Percentiles rank a stretch among this genome's conserved stretches.
These are phyloP conservation scores for Cairneyella variabilis DNA, from an alignment of 495 filamentous ascomycete genomes.

Conservation along the genomic window DNA sequence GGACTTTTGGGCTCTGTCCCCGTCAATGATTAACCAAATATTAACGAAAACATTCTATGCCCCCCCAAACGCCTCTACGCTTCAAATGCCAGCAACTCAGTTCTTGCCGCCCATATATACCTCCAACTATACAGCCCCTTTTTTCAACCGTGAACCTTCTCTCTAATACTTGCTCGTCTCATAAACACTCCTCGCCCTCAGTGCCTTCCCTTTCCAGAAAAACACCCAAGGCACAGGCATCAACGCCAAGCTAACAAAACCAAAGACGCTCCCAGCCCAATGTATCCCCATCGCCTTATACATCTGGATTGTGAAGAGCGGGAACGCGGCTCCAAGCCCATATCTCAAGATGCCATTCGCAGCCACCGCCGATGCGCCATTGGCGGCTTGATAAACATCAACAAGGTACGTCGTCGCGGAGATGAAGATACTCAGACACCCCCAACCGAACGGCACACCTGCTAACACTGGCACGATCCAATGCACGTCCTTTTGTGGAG, in stretches of 20 bases:
- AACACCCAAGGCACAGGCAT: slow-evolving; percentile 80
- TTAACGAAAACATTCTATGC: too few species aligned
- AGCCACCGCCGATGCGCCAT: slow-evolving; percentile 74
- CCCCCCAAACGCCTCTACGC: too few species aligned
- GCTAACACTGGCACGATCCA: slow-evolving; percentile 21
- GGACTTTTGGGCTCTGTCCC: too few species aligned
- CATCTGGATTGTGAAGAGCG: slow-evolving; percentile 77
- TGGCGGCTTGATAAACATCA: slow-evolving; percentile 16
- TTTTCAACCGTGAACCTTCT: background rate
- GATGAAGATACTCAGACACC: slow-evolving; percentile 18
- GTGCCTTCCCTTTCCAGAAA: slow-evolving; percentile 65
- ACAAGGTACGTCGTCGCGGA: slow-evolving; percentile 20
- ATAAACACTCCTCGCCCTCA: slow-evolving; percentile 62
- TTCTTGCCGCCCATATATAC: too few species aligned
- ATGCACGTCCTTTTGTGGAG: slow-evolving; percentile 10
- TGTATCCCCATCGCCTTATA: slow-evolving; percentile 72
- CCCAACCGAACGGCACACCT: slow-evolving; percentile 24
- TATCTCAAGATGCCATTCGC: slow-evolving; percentile 67
- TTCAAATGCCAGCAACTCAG: too few species aligned
- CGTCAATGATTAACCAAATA: too few species aligned
- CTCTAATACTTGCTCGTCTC: slow-evolving; percentile 9
- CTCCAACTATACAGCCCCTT: too few species aligned
- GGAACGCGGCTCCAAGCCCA: slow-evolving; percentile 79
- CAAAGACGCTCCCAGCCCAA: slow-evolving; percentile 75
- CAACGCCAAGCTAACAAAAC: slow-evolving; percentile 70